Percentiles rank a stretch among this genome's conserved stretches.
These are phyloP conservation scores for Kwoniella bestiolae DNA, from an alignment of 768 basidiomycete genomes.

Conservation along the genomic window DNA sequence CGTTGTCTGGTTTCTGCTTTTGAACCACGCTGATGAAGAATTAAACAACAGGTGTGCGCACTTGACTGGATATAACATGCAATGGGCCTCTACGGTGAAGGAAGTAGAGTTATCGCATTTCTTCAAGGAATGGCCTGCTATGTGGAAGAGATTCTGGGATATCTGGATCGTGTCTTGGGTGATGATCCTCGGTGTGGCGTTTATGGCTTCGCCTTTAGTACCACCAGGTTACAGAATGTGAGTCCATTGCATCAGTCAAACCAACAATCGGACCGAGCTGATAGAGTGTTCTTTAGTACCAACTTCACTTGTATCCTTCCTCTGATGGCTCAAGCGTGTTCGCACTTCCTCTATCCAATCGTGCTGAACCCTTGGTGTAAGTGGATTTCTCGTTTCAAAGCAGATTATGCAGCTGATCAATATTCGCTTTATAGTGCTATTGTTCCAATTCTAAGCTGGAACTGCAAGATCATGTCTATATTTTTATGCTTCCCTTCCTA, in stretches of 20 bases:
- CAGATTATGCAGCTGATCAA: constrained; percentile 12
- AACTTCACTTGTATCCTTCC: constrained; percentile 55
- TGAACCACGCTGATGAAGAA: not conserved
- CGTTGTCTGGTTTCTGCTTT: not conserved
- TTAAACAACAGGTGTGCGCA: constrained; percentile 60
- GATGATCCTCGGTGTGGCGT: constrained; percentile 61
- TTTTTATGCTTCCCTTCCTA: no score
- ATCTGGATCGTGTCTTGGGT: constrained; percentile 62
- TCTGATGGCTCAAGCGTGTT: constrained; percentile 50
- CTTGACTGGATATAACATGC: constrained; percentile 66
- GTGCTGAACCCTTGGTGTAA: constrained; percentile 53
- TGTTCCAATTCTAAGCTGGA: constrained; percentile 45
- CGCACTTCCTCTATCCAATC: constrained; percentile 53
- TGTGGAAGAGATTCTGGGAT: constrained; percentile 77
- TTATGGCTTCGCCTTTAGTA: constrained; percentile 65
- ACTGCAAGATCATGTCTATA: not conserved
- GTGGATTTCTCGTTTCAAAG: not conserved
- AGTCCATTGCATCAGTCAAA: no score
- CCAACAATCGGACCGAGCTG: no score
- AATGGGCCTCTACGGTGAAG: constrained; percentile 81
- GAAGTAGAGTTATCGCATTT: constrained; percentile 76
- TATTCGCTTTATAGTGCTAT: constrained; percentile 30
- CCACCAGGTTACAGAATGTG: constrained; percentile 70
- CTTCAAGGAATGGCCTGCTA: constrained; percentile 85
- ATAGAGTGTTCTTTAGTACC: constrained; percentile 28